Percentiles rank a stretch among this genome's conserved stretches.
phyloP scores from a whole-genome alignment of 2,329 filamentous ascomycete species.

The Chrysosporium queenslandicum region DNA sequence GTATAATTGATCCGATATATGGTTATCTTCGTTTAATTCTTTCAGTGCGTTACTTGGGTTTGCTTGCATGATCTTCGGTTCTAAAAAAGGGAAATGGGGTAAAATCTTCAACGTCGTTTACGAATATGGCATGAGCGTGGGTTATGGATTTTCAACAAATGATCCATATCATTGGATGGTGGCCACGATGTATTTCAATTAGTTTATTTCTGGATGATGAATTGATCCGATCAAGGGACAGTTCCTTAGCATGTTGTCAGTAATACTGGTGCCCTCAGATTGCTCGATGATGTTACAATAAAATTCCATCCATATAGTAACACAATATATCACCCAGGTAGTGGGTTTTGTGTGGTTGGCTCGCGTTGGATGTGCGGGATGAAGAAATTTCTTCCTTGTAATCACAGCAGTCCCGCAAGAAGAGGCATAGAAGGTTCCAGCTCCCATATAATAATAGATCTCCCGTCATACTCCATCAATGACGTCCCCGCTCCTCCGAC shows the following conservation, averaged over 20 bases:
- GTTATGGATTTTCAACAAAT: slow-evolving; percentile 21
- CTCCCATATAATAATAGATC: neutral
- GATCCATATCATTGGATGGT: slow-evolving; percentile 17
- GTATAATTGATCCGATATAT: slow-evolving; percentile 25
- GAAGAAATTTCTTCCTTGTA: too few species aligned
- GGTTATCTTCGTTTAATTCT: slow-evolving; percentile 1
- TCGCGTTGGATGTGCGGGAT: too few species aligned
- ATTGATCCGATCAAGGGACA: neutral
- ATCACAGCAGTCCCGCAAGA: too few species aligned
- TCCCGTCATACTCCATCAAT: slow-evolving; percentile 2
- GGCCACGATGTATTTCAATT: neutral
- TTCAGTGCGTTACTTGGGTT: neutral
- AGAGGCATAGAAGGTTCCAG: too few species aligned
- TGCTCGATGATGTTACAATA: neutral
- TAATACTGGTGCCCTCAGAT: neutral
- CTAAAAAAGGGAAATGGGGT: slow-evolving; percentile 14
- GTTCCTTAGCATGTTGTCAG: neutral
- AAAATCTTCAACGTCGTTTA: slow-evolving; percentile 19
- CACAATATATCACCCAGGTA: neutral
- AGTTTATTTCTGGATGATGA: neutral
- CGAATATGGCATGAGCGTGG: slow-evolving; percentile 14
- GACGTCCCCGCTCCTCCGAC: slow-evolving; percentile 21
- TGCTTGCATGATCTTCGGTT: slow-evolving; percentile 2
- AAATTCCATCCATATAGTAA: neutral
- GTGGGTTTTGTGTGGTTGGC: too few species aligned